Conservation (phyloP, 768 basidiomycete genomes). For the Ramaria sp. region DNA sequence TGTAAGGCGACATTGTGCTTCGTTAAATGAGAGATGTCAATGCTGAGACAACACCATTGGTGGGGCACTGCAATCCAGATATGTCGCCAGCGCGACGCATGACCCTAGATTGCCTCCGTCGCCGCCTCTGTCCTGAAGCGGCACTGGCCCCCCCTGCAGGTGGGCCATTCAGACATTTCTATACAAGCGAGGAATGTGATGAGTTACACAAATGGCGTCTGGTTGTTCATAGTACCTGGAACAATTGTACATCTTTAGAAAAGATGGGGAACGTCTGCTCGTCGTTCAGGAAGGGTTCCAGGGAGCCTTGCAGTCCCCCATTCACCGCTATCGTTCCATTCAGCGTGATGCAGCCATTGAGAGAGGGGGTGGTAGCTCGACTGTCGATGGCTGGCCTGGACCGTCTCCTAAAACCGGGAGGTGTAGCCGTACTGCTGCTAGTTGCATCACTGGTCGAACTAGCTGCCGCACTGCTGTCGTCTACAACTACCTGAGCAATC, state of each 20-base stretch:
- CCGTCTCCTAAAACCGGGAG: neutral
- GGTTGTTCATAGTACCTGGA: neutral
- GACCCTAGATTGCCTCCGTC: neutral
- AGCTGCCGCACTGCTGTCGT: neutral
- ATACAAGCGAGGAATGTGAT: neutral
- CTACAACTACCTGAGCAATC: neutral
- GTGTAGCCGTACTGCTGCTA: neutral
- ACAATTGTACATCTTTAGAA: neutral
- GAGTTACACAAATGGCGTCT: neutral
- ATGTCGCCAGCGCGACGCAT: neutral
- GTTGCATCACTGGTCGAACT: neutral
- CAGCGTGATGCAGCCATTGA: neutral
- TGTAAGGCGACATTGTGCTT: too few species aligned
- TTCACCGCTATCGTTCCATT: neutral
- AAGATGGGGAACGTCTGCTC: neutral
- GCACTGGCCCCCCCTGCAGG: neutral
- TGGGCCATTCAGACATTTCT: neutral
- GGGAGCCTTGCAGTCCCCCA: neutral
- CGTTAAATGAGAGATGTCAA: neutral
- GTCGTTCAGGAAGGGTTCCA: neutral
- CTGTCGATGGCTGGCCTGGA: neutral
- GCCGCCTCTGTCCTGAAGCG: neutral
- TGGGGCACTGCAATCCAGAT: neutral
- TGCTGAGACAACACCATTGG: neutral
- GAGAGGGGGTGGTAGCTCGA: neutral